phyloP scores from a whole-genome alignment of 345 rosid genomes.

The Salix caprea region DNA sequence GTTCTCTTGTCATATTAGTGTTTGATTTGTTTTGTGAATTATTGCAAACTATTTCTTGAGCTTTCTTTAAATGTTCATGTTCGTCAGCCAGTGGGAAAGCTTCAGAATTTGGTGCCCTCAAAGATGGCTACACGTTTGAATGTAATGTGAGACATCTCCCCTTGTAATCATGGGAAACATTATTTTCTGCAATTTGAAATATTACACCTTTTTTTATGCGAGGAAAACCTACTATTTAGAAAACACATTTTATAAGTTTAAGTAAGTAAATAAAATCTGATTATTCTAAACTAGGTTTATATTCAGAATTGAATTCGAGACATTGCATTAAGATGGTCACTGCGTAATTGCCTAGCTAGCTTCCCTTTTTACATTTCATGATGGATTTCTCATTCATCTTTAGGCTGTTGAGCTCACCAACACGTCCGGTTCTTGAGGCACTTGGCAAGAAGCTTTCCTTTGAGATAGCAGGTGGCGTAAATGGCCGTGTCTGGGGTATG shows the following conservation, averaged over 20 bases:
- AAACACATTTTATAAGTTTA: no score
- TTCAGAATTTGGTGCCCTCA: slow-evolving; percentile 65
- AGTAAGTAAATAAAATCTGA: no score
- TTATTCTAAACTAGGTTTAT: no score
- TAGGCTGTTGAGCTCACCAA: slow-evolving; percentile 70
- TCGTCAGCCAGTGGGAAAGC: slow-evolving; percentile 71
- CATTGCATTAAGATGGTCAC: not conserved
- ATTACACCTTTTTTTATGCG: no score
- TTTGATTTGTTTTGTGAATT: not conserved
- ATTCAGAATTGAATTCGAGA: no score
- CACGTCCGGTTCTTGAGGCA: slow-evolving; percentile 72
- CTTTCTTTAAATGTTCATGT: slow-evolving; percentile 7
- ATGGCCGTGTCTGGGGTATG: slow-evolving; percentile 81
- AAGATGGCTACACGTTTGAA: slow-evolving; percentile 79
- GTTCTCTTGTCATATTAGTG: not conserved
- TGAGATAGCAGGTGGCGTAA: slow-evolving; percentile 76
- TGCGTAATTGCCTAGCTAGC: not conserved
- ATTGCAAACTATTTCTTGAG: not conserved
- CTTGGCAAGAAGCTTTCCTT: slow-evolving; percentile 75
- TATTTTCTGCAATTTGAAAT: no score
- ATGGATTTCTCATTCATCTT: slow-evolving; percentile 2
- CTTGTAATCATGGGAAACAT: not conserved
- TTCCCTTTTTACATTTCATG: not conserved
- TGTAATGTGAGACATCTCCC: slow-evolving; percentile 51
- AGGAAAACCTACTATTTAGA: no score